Evolutionary conservation across 2,329 filamentous ascomycete genomes (phyloP).

Genomic region (Fusarium temperatum): DNA sequence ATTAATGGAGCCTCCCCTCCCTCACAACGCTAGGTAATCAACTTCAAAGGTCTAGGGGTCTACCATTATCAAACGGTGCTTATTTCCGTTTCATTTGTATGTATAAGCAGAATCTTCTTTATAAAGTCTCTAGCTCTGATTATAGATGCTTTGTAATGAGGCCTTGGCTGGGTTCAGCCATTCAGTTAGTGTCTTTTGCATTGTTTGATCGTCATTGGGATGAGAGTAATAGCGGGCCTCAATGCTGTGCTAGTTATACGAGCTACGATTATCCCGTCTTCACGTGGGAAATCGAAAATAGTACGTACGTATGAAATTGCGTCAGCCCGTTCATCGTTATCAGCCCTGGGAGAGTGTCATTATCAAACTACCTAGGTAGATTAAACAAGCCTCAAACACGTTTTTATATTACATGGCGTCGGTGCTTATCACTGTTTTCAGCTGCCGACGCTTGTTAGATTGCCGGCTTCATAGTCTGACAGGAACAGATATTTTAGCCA

Average conservation of each 20-base stretch:
- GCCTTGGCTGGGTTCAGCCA: background rate
- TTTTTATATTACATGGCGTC: background rate
- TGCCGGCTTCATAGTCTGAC: background rate
- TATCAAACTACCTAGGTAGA: background rate
- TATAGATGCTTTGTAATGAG: background rate
- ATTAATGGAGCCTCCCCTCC: background rate
- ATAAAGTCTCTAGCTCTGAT: background rate
- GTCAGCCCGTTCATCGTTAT: background rate
- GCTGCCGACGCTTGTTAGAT: background rate
- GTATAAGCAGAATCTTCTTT: background rate
- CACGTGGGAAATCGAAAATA: background rate
- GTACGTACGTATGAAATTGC: background rate
- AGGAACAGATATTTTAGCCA: background rate
- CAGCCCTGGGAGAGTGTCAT: background rate
- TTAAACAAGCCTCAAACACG: background rate
- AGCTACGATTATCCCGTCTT: background rate
- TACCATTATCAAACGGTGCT: background rate
- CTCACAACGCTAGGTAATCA: background rate
- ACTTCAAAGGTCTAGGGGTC: background rate
- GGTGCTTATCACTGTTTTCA: background rate
- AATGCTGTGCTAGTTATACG: background rate
- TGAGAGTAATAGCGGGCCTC: background rate
- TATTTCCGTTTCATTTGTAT: constrained; percentile 1
- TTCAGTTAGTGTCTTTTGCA: background rate
- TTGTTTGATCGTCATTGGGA: background rate